Conservation (phyloP, 140 eudicot species). For the Bidens hawaiensis region DNA sequence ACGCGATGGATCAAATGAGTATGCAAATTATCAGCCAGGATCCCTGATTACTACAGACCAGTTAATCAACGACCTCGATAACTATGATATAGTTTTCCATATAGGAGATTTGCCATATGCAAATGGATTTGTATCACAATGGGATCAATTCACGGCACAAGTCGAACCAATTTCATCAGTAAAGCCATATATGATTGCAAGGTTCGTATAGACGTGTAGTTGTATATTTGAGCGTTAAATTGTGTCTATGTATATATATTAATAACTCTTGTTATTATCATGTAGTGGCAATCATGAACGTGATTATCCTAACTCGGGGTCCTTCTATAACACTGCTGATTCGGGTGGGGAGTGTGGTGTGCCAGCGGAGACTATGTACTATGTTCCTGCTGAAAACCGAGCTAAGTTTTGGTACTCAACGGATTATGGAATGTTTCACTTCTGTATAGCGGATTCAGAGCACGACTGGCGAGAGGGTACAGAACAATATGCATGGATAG, state of each 20-base stretch:
- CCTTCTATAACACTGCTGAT: constrained; percentile 54
- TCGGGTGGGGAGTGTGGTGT: constrained; percentile 97
- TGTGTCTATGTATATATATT: too few species aligned
- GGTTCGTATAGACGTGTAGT: constrained; percentile 45
- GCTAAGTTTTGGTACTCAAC: constrained; percentile 86
- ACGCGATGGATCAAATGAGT: constrained; percentile 91
- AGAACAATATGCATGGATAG: constrained; percentile 71
- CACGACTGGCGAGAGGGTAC: constrained; percentile 90
- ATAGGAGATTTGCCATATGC: constrained; percentile 80
- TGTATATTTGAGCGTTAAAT: neutral
- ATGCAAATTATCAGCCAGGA: constrained; percentile 74
- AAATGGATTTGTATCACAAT: constrained; percentile 82
- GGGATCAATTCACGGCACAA: constrained; percentile 54
- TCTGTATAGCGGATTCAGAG: constrained; percentile 78
- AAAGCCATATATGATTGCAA: constrained; percentile 52
- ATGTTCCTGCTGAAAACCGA: constrained; percentile 80
- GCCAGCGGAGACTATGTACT: constrained; percentile 75
- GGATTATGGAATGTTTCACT: constrained; percentile 81
- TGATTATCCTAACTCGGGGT: constrained; percentile 71
- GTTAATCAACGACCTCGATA: constrained; percentile 55
- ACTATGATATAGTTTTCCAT: constrained; percentile 76
- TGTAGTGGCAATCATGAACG: constrained; percentile 91
- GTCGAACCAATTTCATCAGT: constrained; percentile 44
- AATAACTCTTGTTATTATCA: neutral
- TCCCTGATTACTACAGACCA: constrained; percentile 77